Evolutionary conservation across 2,329 filamentous ascomycete genomes (phyloP), one percentile per base, ranked within the genome.

Genomic region (Raffaelea albimanens): DNA sequence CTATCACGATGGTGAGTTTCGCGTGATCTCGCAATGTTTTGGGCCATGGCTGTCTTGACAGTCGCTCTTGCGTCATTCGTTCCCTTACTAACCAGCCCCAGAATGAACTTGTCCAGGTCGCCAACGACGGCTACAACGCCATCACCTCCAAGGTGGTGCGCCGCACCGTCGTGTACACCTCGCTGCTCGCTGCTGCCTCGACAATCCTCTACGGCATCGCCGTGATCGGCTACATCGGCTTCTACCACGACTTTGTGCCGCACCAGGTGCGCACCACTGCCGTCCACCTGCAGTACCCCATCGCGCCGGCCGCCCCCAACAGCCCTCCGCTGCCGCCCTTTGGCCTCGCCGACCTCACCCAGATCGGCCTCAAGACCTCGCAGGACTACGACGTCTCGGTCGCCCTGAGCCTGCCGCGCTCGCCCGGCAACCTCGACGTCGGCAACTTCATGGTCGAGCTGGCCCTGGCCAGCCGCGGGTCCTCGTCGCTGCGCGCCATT

Each of bases 361-460:
- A 52, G 2, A 62, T 68, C 16, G 71, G 77, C 42, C 68, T 93
- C 52, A 79, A 84, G 55, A 71, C 79, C 18, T 73, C 78, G 42
- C 91, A 96, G 62, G 75, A 82, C 43, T 98, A 98, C 71, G 89
- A 97, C 63, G 76, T 98, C 39, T 74, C 77, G 5, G 72, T 97
- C 2, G 72, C 79, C 20, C 72, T 98, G 29, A 75, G 78, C 3
- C 72, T 98, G 53, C 93, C 93, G 18, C 81, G 83, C 38, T 93
- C 87, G 2, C 81, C 80, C 0, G 66, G 73, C 2, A 98, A 98
- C 58, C 67, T 85, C 20, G 76, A 76, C 2, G 76, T 78, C 14
- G 93, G 93, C 23, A 97, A 97, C 67, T 97, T 96, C 71, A 98
- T 98, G 93, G 70, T 97, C 18, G 83, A 86, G 42, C 68, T 95